Base-by-base conservation (phyloP, 2,329 filamentous ascomycete species). In the Claviceps arundinis region DNA sequence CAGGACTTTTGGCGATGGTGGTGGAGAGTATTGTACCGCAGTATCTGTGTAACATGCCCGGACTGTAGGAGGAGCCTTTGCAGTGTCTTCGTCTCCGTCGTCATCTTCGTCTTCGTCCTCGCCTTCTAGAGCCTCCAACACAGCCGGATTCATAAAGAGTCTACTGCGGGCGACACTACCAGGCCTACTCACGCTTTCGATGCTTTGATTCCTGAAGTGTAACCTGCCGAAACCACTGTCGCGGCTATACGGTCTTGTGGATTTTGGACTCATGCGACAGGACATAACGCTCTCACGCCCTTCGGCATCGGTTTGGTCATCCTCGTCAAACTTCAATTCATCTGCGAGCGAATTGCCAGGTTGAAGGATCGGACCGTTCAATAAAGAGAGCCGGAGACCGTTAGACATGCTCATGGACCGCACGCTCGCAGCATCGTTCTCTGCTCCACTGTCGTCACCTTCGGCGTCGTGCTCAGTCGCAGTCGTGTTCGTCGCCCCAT, bases 321-420 rank as follows among this genome's bases (percentile, higher is more conserved):
- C 75, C 37, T 90, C 87, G 52, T 91, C 87, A 56, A 95, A 86
- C 56, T 87, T 84, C 51, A 98, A 76, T 69, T 98, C 93, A 60
- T 97, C 90, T 0, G 93, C 93, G 42, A 98, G 74, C 56, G 85
- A 95, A 54, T 89, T 68, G 1, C 85, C 86, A 59, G 81, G 82
- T 4, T 71, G 62, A 62, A 83, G 84, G 19, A 71, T 68, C 9
- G 71, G 66, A 4, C 75, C 74, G 56, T 75, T 82, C 56, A 86
- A 72, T 24, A 84, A 70, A 2, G 89, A 94, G 62, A 84, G 87
- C 34, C 88, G 81, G 56, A 88, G 77, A 64, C 83, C 74, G 75
- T 84, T 76, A 65, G 85, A 74, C 72, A 85, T 76, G 64, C 86
- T 88, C 73, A 83, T 84, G 0, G 85, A 87, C 34, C 69, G 62